Percentiles rank a stretch among this genome's conserved stretches.
Evolutionary conservation across 805 yeast genomes (phyloP).

Genomic region (Vanderwaltozyma yarrowii): DNA sequence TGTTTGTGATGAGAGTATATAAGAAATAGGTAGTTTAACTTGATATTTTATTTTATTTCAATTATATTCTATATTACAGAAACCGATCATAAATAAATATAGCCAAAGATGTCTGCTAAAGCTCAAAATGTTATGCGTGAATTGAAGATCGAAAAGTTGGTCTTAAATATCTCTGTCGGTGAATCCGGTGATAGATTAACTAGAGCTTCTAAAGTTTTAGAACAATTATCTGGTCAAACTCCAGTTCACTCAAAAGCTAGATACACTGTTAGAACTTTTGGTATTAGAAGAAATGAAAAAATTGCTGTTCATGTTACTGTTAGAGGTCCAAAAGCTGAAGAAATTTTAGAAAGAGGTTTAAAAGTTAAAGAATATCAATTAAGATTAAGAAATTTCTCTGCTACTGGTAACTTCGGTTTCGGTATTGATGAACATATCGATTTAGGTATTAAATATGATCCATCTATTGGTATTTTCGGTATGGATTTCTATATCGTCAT

Average conservation of each 20-base stretch:
- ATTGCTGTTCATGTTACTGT: constrained; percentile 98
- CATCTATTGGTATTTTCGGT: constrained; percentile 99
- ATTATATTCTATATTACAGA: background rate
- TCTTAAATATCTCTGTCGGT: constrained; percentile 99
- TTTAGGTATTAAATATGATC: constrained; percentile 99
- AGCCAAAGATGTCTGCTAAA: constrained; percentile 39
- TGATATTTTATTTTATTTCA: too few relatives aligned
- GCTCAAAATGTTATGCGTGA: constrained; percentile 97
- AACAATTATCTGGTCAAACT: constrained; percentile 99
- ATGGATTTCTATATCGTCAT: constrained; percentile 99
- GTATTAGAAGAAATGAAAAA: constrained; percentile 99
- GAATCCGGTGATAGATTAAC: constrained; percentile 99
- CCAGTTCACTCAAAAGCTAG: constrained; percentile 99
- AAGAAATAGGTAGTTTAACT: too few relatives aligned
- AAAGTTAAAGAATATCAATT: constrained; percentile 99
- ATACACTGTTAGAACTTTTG: constrained; percentile 99
- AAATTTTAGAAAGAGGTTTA: constrained; percentile 98
- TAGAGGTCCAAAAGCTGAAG: constrained; percentile 99
- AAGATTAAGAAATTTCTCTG: constrained; percentile 88
- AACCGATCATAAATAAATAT: constrained; percentile 7
- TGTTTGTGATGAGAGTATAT: too few relatives aligned
- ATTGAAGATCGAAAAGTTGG: constrained; percentile 97
- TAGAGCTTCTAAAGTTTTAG: constrained; percentile 99
- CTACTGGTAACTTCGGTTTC: constrained; percentile 99
- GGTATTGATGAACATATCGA: constrained; percentile 99